A percentile compares a stretch with the other conserved stretches of the same genome.
phyloP scores from a whole-genome alignment of 352 stramenopile species.

The Pythium plurisporium region DNA sequence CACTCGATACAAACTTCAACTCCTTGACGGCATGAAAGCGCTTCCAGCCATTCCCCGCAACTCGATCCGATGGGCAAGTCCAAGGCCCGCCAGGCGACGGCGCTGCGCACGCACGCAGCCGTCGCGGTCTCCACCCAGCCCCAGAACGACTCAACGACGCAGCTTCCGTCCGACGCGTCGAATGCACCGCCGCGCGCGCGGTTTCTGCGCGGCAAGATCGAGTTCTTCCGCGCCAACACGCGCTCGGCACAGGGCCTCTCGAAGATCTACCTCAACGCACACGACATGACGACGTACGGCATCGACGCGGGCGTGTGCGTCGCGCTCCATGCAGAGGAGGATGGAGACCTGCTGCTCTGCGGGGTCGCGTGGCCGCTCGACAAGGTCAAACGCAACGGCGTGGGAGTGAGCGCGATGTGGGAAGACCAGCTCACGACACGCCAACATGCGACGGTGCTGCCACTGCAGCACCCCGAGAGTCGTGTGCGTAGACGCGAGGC shows the following conservation, averaged over 20 bases:
- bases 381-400: conserved; percentile 56
- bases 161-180: no score
- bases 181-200: conserved; percentile 5
- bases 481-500: conserved; percentile 17
- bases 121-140: conserved; percentile 14
- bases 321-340: conserved; percentile 20
- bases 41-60: conserved; percentile 16
- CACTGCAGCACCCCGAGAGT: conserved; percentile 14
- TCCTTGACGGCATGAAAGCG: background rate
- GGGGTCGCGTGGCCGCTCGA: conserved; percentile 69
- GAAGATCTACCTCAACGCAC: conserved; percentile 65
- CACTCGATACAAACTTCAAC: conserved; percentile 19
- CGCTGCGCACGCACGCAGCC: conserved; percentile 17
- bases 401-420: conserved; percentile 74
- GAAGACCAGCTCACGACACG: conserved; percentile 30
- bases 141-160: no score
- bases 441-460: conserved; percentile 25
- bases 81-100: conserved; percentile 20
- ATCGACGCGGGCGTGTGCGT: conserved; percentile 42
- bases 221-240: conserved; percentile 56
- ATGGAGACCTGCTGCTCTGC: conserved; percentile 39
- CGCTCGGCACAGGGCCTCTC: conserved; percentile 51
- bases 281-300: conserved; percentile 37
- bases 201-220: conserved; percentile 21
- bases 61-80: conserved; percentile 17